phyloP scores from a whole-genome alignment of 371 early-diverging fungal genomes.

The Sporodiniella umbellata region DNA sequence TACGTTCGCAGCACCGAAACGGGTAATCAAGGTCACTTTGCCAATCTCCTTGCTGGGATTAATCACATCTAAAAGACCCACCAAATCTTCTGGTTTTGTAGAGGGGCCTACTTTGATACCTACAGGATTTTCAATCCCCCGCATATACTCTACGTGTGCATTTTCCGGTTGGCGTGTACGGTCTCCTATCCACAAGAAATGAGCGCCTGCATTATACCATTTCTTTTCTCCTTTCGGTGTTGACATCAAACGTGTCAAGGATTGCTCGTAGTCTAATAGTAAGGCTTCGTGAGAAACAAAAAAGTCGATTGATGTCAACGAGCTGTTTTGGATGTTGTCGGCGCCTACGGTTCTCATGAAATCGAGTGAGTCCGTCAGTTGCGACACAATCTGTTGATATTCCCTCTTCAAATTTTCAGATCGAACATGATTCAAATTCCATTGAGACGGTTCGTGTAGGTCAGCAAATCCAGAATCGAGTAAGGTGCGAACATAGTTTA shows the following conservation, averaged over 20 bases:
- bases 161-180: constrained; percentile 94
- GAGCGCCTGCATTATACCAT: constrained; percentile 73
- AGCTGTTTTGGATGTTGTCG: constrained; percentile 39
- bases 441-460: constrained; percentile 84
- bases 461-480: constrained; percentile 82
- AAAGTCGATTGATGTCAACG: constrained; percentile 75
- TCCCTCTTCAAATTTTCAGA: constrained; percentile 76
- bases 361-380: constrained; percentile 83
- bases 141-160: constrained; percentile 95
- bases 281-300: constrained; percentile 96
- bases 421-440: constrained; percentile 90
- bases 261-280: constrained; percentile 87
- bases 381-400: constrained; percentile 85
- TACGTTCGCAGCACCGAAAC: constrained; percentile 89
- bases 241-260: constrained; percentile 68
- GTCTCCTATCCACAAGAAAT: constrained; percentile 98
- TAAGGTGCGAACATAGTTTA: constrained; percentile 91
- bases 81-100: constrained; percentile 83
- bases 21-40: constrained; percentile 91
- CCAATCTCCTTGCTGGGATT: constrained; percentile 87
- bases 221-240: constrained; percentile 40
- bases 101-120: constrained; percentile 96
- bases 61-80: constrained; percentile 76
- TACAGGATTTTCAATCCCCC: constrained; percentile 93
- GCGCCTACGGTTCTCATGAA: constrained; percentile 93